Evolutionary conservation across 1,284 basidiomycete genomes (phyloP).

Genomic region (Austroboletus rostrupii): DNA sequence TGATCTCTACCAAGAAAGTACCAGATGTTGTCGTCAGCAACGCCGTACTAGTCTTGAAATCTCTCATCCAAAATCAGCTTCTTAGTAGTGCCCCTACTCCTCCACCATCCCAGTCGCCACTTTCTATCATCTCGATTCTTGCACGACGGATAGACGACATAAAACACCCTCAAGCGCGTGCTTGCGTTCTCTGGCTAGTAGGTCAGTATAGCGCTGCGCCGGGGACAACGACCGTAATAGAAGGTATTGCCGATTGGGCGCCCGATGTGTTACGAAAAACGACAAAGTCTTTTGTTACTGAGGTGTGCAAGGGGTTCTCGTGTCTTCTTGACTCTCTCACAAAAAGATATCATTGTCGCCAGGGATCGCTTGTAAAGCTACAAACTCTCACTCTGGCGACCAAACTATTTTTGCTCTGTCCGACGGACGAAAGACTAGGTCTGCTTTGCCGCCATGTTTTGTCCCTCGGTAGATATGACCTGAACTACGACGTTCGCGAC

Average conservation of each 20-base stretch:
- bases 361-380: slow-evolving; percentile 71
- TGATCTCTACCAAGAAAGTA: slow-evolving; percentile 4
- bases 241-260: slow-evolving; percentile 66
- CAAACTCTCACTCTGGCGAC: slow-evolving; percentile 81
- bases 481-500: slow-evolving; percentile 85
- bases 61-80: slow-evolving; percentile 71
- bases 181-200: slow-evolving; percentile 86
- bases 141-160: slow-evolving; percentile 76
- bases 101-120: slow-evolving; percentile 43
- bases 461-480: slow-evolving; percentile 83
- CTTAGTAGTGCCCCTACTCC: slow-evolving; percentile 12
- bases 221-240: slow-evolving; percentile 36
- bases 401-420: slow-evolving; percentile 74
- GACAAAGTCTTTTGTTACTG: slow-evolving; percentile 67
- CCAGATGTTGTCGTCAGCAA: slow-evolving; percentile 57
- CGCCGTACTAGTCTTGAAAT: slow-evolving; percentile 81
- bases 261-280: slow-evolving; percentile 81
- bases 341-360: background rate
- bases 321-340: background rate
- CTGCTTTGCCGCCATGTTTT: slow-evolving; percentile 72
- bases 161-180: slow-evolving; percentile 71
- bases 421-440: slow-evolving; percentile 46
- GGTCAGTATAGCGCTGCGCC: slow-evolving; percentile 69
- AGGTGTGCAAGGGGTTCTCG: slow-evolving; percentile 43
- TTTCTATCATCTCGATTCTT: slow-evolving; percentile 70